Evolutionary conservation across 1,284 basidiomycete species (phyloP).

Genomic region (Trichosporon sp.): DNA sequence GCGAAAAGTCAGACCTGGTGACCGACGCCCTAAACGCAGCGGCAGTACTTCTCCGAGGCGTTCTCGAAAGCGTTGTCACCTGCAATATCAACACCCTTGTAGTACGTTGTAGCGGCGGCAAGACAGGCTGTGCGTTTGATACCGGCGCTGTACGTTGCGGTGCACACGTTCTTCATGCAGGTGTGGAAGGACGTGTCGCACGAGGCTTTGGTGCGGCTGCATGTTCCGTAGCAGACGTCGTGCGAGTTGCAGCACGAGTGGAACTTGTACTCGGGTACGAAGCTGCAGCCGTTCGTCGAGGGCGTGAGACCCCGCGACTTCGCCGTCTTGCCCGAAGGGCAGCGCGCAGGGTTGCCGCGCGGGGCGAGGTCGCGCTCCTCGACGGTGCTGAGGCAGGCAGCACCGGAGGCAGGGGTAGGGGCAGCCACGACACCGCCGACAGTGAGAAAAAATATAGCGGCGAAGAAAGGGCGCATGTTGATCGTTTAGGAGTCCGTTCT

Average conservation of each 20-base stretch:
- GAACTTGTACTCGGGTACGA: slow-evolving; percentile 13
- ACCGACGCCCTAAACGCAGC: not conserved
- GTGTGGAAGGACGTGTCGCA: slow-evolving; percentile 1
- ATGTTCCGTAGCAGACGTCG: slow-evolving; percentile 19
- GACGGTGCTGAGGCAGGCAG: not conserved
- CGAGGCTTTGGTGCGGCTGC: not conserved
- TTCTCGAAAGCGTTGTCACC: not conserved
- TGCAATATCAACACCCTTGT: not conserved
- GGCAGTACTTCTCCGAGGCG: slow-evolving; percentile 9
- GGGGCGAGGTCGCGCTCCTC: not conserved
- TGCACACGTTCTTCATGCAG: slow-evolving; percentile 8
- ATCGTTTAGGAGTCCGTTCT: not conserved
- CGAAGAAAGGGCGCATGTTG: not conserved
- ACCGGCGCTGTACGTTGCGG: not conserved
- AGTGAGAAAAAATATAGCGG: not conserved
- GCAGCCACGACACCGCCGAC: not conserved
- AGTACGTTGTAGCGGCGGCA: not conserved
- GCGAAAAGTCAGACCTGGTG: too few species aligned
- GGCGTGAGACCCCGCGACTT: not conserved
- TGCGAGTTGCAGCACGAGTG: slow-evolving; percentile 16
- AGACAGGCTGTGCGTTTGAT: not conserved
- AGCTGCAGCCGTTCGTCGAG: slow-evolving; percentile 6
- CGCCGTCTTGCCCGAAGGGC: not conserved
- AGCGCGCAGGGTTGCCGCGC: not conserved
- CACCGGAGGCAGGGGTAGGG: not conserved